phyloP scores from a whole-genome alignment of 495 filamentous ascomycete genomes.

The Rostrohypoxylon terebratum region DNA sequence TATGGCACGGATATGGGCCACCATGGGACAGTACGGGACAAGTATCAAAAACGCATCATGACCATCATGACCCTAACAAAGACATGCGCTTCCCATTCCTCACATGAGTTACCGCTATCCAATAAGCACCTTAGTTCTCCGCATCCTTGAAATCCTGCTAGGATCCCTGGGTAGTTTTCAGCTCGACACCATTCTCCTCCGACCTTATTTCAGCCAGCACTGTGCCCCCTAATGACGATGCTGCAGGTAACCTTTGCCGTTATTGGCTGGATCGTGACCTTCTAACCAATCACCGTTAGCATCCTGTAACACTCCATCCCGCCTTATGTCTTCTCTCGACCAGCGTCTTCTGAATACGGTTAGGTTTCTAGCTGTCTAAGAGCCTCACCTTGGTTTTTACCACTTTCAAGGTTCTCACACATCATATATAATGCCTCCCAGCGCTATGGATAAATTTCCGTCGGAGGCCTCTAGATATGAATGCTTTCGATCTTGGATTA shows the following conservation, averaged over 20 bases:
- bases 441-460: slow-evolving; percentile 27
- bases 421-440: slow-evolving; percentile 25
- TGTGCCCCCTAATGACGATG: slow-evolving; percentile 34
- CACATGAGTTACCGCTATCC: slow-evolving; percentile 23
- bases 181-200: slow-evolving; percentile 35
- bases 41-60: slow-evolving; percentile 23
- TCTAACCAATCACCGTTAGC: slow-evolving; percentile 39
- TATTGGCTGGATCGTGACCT: slow-evolving; percentile 40
- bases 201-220: slow-evolving; percentile 46
- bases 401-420: background rate
- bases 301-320: slow-evolving; percentile 33
- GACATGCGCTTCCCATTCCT: slow-evolving; percentile 16
- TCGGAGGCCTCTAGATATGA: slow-evolving; percentile 38
- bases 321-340: slow-evolving; percentile 32
- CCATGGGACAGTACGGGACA: background rate
- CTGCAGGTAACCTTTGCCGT: slow-evolving; percentile 48
- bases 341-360: slow-evolving; percentile 14
- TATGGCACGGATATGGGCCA: background rate
- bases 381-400: slow-evolving; percentile 23
- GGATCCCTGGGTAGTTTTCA: slow-evolving; percentile 43
- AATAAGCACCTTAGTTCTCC: slow-evolving; percentile 46
- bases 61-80: slow-evolving; percentile 22
- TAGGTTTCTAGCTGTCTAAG: slow-evolving; percentile 12
- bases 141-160: slow-evolving; percentile 23
- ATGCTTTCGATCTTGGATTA: slow-evolving; percentile 26